Evolutionary conservation across 257 asterid species (phyloP).

Genomic region (Scutellaria minor): DNA sequence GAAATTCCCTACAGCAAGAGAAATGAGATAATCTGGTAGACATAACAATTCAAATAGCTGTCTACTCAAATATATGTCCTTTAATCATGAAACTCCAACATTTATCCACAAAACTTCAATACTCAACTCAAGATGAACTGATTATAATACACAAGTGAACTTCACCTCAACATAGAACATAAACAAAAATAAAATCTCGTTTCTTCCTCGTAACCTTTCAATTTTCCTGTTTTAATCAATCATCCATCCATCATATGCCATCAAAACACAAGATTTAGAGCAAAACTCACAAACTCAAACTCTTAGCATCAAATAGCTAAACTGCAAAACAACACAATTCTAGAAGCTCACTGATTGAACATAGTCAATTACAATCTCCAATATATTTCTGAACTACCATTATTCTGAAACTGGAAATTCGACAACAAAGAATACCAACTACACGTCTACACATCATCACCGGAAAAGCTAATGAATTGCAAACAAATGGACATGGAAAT

Average conservation of each 20-base stretch:
- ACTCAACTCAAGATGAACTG: conserved; percentile 4
- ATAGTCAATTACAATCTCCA: neutral
- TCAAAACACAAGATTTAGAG: neutral
- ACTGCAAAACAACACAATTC: neutral
- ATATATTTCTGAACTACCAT: conserved; percentile 18
- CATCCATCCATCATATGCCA: conserved; percentile 17
- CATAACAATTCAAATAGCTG: neutral
- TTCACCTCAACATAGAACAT: neutral
- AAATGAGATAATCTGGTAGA: neutral
- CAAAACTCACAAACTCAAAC: conserved; percentile 19
- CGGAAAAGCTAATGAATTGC: neutral
- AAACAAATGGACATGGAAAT: neutral
- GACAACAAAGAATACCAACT: conserved; percentile 1
- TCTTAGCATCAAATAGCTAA: neutral
- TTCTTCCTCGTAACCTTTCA: neutral
- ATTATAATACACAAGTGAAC: neutral
- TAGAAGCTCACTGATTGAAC: neutral
- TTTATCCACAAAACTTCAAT: conserved; percentile 16
- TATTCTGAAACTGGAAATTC: neutral
- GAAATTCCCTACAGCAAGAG: neutral
- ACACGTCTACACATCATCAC: neutral
- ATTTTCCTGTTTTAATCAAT: neutral
- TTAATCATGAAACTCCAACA: conserved; percentile 16
- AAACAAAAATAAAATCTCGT: neutral
- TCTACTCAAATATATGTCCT: neutral